Conservation (phyloP, 805 yeast genomes). For the Suhomyces sp. region DNA sequence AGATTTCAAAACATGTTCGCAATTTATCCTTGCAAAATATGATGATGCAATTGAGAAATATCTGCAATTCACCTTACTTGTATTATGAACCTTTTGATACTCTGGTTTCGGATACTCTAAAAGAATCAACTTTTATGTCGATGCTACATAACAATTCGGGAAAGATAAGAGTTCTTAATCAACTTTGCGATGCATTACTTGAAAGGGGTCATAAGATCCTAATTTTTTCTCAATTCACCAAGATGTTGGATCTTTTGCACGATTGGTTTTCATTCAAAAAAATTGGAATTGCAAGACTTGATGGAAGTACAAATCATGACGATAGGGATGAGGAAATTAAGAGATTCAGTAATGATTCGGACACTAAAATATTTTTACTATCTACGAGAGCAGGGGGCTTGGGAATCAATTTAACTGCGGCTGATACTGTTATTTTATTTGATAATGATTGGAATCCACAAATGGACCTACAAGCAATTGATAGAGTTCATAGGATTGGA, state of each 20-base stretch:
- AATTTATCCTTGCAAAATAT: conserved; percentile 53
- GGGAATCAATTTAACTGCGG: conserved; percentile 81
- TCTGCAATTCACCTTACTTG: conserved; percentile 83
- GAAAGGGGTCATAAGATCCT: conserved; percentile 62
- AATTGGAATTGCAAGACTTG: conserved; percentile 58
- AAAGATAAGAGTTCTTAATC: conserved; percentile 68
- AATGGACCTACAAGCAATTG: conserved; percentile 95
- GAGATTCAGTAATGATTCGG: conserved; percentile 38
- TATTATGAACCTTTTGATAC: conserved; percentile 72
- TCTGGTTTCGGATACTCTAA: conserved; percentile 37
- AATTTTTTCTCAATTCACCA: conserved; percentile 84
- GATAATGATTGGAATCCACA: conserved; percentile 99
- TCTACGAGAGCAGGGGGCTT: conserved; percentile 95
- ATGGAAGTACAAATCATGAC: conserved; percentile 69
- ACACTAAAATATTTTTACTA: conserved; percentile 57
- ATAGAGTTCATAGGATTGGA: conserved; percentile 91
- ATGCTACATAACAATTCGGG: conserved; percentile 57
- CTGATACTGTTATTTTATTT: conserved; percentile 86
- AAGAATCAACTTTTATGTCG: conserved; percentile 29
- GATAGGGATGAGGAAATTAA: conserved; percentile 66
- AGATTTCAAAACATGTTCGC: conserved; percentile 27
- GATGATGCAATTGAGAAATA: conserved; percentile 80
- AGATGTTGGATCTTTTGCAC: conserved; percentile 74
- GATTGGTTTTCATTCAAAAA: conserved; percentile 63
- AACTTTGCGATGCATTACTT: conserved; percentile 54